Percentiles rank a stretch among this genome's conserved stretches.
phyloP scores from a whole-genome alignment of 2,329 filamentous ascomycete species.

The Amauroascus verrucosus region DNA sequence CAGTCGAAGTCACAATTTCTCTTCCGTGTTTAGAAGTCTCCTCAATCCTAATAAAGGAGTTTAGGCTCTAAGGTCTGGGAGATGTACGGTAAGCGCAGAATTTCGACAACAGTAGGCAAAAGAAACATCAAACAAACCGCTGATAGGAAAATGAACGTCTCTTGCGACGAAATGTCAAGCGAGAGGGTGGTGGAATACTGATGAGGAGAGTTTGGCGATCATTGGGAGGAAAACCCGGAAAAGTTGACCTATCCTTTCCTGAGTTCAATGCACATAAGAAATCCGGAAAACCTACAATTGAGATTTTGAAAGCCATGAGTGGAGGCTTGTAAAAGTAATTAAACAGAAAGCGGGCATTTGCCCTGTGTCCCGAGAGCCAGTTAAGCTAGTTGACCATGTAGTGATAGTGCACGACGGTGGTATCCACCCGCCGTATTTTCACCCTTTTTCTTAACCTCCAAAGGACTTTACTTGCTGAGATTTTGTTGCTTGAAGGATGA shows the following conservation, averaged over 20 bases:
- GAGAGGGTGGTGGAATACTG: background rate
- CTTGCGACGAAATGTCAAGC: background rate
- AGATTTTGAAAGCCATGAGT: background rate
- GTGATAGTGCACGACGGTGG: slow-evolving; percentile 3
- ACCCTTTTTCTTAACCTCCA: background rate
- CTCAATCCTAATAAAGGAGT: slow-evolving; percentile 12
- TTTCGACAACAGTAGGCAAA: background rate
- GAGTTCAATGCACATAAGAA: background rate
- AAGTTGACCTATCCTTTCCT: slow-evolving; percentile 3
- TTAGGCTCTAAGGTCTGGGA: no score
- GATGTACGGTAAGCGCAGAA: background rate
- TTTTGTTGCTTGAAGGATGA: background rate
- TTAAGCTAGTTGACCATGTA: background rate
- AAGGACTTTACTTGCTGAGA: background rate
- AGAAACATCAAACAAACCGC: background rate
- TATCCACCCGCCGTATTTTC: background rate
- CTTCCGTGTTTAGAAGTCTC: slow-evolving; percentile 13
- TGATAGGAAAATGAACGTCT: background rate
- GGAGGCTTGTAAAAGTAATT: background rate
- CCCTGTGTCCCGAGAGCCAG: background rate
- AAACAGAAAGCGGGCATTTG: background rate
- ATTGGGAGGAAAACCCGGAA: background rate
- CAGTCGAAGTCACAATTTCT: slow-evolving; percentile 2
- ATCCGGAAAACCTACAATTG: background rate
- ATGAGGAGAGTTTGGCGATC: slow-evolving; percentile 7